Base-by-base conservation (phyloP, 768 basidiomycete species). In the Boletus barrowsii region DNA sequence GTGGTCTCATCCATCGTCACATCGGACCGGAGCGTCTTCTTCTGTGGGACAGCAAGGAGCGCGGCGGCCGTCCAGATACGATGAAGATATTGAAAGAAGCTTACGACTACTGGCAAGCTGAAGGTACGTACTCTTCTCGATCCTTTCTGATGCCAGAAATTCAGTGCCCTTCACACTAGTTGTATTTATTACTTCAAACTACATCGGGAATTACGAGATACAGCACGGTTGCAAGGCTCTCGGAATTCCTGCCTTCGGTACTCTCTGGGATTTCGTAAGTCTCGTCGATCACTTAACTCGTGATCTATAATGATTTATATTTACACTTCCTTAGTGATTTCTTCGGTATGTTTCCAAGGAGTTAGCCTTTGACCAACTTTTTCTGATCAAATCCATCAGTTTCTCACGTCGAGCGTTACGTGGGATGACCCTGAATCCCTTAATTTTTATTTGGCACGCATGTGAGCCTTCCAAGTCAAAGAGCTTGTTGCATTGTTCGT, bases 111-210 rank as follows among this genome's bases (percentile, higher is more conserved):
- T 91, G 86, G 85, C 75, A 82, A 40, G 88, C 88, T 3, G 88
- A 91, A 73, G 84, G 83, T 81, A 61, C 53, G 58, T 22, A 47
- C 14, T 10, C 17, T 7, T 40, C 30, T 47, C 43, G 15, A 36
- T 43, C 41, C 44, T 18, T 20, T 32, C 20, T 8, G 9, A 14
- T n/a, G 36, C 43, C 15, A 9, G 40, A 26, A 11, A 20, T 14
- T 51, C 30, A 53, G 42, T 56, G 20, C 50, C 8, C 4, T 55
- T 39, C 11, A 47, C 24, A 18, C 30, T 33, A 83, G 84, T 91
- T 42, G 83, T 90, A 26, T 88, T 91, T 70, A 87, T 91, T 68
- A 91, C 88, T 9, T 90, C 88, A n/a, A 91, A 91, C 72, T 86
- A 79, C 61, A 77, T 83, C 39, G 88, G 88, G 29, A 90, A 91